phyloP scores from a whole-genome alignment of 768 basidiomycete genomes.

The Mycena indigotica region DNA sequence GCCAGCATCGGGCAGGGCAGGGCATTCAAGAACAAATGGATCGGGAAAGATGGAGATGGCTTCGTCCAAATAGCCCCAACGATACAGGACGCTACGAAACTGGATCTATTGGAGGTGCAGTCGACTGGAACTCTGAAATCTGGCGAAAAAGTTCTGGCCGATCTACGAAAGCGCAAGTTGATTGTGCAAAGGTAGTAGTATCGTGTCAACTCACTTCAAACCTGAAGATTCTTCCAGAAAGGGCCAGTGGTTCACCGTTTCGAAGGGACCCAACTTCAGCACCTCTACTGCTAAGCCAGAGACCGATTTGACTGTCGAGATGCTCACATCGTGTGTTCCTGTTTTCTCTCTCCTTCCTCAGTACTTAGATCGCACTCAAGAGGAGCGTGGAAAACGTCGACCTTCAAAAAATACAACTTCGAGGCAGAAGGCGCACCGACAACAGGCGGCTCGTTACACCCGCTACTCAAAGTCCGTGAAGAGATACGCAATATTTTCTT shows the following conservation, averaged over 20 bases:
- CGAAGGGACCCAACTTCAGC: conserved; percentile 84
- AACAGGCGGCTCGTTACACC: conserved; percentile 90
- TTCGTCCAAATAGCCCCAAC: conserved; percentile 76
- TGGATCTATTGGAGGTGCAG: conserved; percentile 73
- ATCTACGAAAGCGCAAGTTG: conserved; percentile 90
- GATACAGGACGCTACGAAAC: conserved; percentile 75
- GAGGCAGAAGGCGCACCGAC: conserved; percentile 93
- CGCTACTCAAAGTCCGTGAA: conserved; percentile 95
- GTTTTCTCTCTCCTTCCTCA: background rate
- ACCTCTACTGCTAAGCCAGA: conserved; percentile 91
- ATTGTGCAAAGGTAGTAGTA: conserved; percentile 73
- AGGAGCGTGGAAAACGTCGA: conserved; percentile 90
- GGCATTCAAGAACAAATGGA: conserved; percentile 98
- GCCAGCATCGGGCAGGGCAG: conserved; percentile 93
- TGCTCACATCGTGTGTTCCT: conserved; percentile 84
- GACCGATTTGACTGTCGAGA: conserved; percentile 94
- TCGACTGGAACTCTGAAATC: conserved; percentile 69
- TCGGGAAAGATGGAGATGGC: conserved; percentile 84
- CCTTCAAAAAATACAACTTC: conserved; percentile 98
- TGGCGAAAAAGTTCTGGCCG: conserved; percentile 83
- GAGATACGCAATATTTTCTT: conserved; percentile 98
- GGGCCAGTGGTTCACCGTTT: conserved; percentile 90
- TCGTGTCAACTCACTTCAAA: background rate
- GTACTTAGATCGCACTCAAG: conserved; percentile 45
- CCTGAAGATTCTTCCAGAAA: conserved; percentile 58